Percentiles rank a stretch among this genome's conserved stretches.
phyloP scores from a whole-genome alignment of 768 basidiomycete genomes.

The Gymnopilus junonius region DNA sequence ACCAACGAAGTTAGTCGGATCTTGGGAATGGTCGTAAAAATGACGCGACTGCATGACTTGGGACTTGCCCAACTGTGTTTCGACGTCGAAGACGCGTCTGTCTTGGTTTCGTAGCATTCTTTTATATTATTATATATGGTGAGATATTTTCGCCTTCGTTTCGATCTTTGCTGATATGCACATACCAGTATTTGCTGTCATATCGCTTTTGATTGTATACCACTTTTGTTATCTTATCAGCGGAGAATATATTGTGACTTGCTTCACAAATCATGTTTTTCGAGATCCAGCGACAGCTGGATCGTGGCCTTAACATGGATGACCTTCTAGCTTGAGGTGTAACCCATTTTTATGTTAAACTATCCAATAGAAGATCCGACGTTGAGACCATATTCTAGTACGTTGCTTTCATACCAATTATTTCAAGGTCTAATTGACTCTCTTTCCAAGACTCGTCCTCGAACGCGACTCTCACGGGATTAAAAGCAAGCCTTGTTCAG shows the following conservation, averaged over 20 bases:
- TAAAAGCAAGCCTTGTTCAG: too few species aligned
- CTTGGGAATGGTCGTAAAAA: conserved; percentile 70
- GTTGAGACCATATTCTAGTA: too few species aligned
- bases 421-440: too few species aligned
- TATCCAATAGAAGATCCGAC: too few species aligned
- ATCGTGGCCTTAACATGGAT: too few species aligned
- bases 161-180: not conserved
- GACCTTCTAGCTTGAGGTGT: too few species aligned
- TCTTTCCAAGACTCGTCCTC: too few species aligned
- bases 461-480: too few species aligned
- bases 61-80: conserved; percentile 71
- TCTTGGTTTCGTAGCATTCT: not conserved
- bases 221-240: not conserved
- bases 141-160: not conserved
- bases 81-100: conserved; percentile 28
- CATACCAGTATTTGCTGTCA: not conserved
- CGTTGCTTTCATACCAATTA: too few species aligned
- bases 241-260: not conserved
- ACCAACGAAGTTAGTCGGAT: conserved; percentile 38
- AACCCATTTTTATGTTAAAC: too few species aligned
- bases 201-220: not conserved
- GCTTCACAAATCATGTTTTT: not conserved
- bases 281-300: not conserved
- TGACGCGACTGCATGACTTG: conserved; percentile 77
- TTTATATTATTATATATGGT: not conserved